A percentile compares a stretch with the other conserved stretches of the same genome.
phyloP scores from a whole-genome alignment of 2,329 filamentous ascomycete genomes.

The Colletotrichum melonis region DNA sequence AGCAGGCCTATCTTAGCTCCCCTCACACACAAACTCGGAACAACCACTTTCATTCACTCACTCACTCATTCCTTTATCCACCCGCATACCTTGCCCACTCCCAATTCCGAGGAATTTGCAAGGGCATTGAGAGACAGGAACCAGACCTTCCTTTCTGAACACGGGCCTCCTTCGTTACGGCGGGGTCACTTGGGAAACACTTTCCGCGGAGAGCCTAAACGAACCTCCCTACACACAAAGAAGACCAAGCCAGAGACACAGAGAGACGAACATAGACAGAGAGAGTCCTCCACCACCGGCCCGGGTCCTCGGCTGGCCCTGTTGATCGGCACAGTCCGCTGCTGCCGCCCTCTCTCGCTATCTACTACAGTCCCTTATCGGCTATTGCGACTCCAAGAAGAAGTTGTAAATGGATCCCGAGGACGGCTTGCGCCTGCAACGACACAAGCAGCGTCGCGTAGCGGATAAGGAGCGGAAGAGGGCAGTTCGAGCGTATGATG shows the following conservation, averaged over 20 bases:
- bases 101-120: neutral
- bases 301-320: slow-evolving; percentile 20
- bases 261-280: neutral
- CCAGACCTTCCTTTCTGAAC: slow-evolving; percentile 4
- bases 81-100: slow-evolving; percentile 19
- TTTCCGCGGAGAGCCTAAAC: neutral
- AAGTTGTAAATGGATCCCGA: slow-evolving; percentile 31
- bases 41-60: neutral
- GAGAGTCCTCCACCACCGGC: slow-evolving; percentile 17
- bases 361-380: slow-evolving; percentile 13
- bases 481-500: slow-evolving; percentile 41
- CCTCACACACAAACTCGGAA: slow-evolving; percentile 21
- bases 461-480: slow-evolving; percentile 43
- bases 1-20: slow-evolving; percentile 24
- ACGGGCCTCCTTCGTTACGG: neutral
- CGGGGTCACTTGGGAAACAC: neutral
- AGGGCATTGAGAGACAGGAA: slow-evolving; percentile 2
- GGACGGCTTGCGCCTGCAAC: slow-evolving; percentile 35
- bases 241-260: neutral
- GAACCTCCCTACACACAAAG: neutral
- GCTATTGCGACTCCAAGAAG: slow-evolving; percentile 11
- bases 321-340: slow-evolving; percentile 18
- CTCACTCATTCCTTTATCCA: slow-evolving; percentile 19
- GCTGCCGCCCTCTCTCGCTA: neutral
- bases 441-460: slow-evolving; percentile 39